Evolutionary conservation across 1,284 basidiomycete species (phyloP), one percentile per base, ranked within the genome.

Genomic region (Singerocomus rubriflavus): DNA sequence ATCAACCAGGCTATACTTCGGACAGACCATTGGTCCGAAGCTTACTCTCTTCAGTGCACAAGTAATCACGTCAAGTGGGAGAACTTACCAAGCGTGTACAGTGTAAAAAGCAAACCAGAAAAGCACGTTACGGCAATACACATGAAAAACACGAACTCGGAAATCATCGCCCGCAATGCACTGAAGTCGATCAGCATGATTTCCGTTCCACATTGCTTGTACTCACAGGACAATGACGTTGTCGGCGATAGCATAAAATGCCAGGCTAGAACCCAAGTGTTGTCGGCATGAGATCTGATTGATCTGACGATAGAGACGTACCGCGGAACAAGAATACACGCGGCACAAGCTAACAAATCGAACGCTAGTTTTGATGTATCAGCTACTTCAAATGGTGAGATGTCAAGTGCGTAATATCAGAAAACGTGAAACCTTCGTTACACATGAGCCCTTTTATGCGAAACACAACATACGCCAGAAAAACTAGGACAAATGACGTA

Each of bases 271-370:
- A 36, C 14, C 41, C 6, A 6, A 5, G 27, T 29, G 3, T 46
- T 48, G 41, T 59, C 51, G 48, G 33, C 9, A 36, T 41, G 21
- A 40, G 4, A 21, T 48, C 26, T 34, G 26, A 26, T 21, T 36
- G n/a, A 13, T 42, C 38, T 34, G 26, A 27, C 5, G 25, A 46
- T 31, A 40, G 13, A 17, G 38, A 53, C 55, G 35, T 55, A 80
- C 83, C 92, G 79, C 10, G 93, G 92, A 64, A 94, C 90, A 25
- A 95, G 77, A 43, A 95, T 85, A 62, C 91, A 94, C 9, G 89
- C 91, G 8, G 86, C 90, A 60, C 88, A 91, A 5, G 91, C 79
- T 31, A 95, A 76, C 37, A 93, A 77, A 59, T 94, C 91, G 62
- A 93, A 93, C 6, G 86, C 85, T 53, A 88, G 70, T 45, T 83